These are phyloP conservation scores for Solanum habrochaites DNA, from an alignment of 257 asterid species.

Conservation along the genomic window DNA sequence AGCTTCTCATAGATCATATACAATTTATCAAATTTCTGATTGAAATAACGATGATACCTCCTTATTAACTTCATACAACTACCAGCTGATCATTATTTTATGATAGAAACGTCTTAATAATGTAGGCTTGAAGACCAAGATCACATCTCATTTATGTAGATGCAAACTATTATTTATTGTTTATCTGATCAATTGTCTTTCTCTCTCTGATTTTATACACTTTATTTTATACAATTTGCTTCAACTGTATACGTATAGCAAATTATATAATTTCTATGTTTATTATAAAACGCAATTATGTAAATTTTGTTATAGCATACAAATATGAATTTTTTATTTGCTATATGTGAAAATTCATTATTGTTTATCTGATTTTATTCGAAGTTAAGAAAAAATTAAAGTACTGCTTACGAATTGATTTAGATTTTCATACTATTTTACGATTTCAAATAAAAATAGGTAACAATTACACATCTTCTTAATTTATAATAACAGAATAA, in stretches of 20 bases:
- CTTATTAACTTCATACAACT: not conserved
- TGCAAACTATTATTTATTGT: not conserved
- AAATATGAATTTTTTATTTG: too few species aligned
- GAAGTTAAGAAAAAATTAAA: too few species aligned
- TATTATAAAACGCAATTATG: too few species aligned
- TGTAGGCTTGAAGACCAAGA: not conserved
- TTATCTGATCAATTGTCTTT: not conserved
- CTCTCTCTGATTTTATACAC: too few species aligned
- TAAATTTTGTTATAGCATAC: too few species aligned
- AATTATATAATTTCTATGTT: too few species aligned
- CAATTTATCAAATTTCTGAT: not conserved
- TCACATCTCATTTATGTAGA: not conserved
- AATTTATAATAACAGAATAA: too few species aligned
- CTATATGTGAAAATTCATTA: too few species aligned
- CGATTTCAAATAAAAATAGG: not conserved
- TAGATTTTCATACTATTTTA: not conserved
- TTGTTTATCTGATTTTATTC: too few species aligned
- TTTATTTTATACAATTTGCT: too few species aligned
- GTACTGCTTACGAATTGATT: not conserved
- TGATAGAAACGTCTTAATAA: not conserved
- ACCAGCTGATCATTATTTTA: not conserved
- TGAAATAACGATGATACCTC: not conserved
- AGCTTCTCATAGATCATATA: not conserved
- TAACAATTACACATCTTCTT: not conserved
- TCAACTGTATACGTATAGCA: too few species aligned